Evolutionary conservation across 768 basidiomycete genomes (phyloP).

Genomic region (Nevesoporus exiguus): DNA sequence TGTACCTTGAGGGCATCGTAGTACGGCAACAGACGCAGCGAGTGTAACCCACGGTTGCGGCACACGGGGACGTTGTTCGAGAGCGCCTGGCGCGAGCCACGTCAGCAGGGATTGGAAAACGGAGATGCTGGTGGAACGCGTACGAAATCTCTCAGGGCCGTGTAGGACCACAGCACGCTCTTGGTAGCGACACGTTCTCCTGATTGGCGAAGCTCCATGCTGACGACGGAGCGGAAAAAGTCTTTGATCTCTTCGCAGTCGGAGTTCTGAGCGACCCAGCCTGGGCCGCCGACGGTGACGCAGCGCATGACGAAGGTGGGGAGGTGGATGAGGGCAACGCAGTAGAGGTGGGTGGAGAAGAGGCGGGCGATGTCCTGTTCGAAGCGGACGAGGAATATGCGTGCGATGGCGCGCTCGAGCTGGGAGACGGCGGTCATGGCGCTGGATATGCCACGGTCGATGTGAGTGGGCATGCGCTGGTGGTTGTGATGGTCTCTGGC

Average conservation of each 20-base stretch:
- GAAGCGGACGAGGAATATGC: slow-evolving; percentile 64
- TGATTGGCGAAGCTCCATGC: slow-evolving; percentile 75
- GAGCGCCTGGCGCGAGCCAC: slow-evolving; percentile 45
- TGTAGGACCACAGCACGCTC: slow-evolving; percentile 78
- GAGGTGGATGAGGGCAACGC: slow-evolving; percentile 59
- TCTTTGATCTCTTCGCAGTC: slow-evolving; percentile 71
- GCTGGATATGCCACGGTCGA: slow-evolving; percentile 53
- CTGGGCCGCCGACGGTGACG: slow-evolving; percentile 55
- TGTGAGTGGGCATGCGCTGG: slow-evolving; percentile 42
- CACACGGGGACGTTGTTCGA: slow-evolving; percentile 70
- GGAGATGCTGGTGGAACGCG: slow-evolving; percentile 24
- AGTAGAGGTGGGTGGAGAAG: slow-evolving; percentile 67
- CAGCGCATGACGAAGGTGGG: slow-evolving; percentile 69
- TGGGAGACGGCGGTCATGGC: slow-evolving; percentile 60
- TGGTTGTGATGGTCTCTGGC: slow-evolving; percentile 34
- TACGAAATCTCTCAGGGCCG: slow-evolving; percentile 72
- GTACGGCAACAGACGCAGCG: slow-evolving; percentile 59
- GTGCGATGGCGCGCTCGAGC: slow-evolving; percentile 66
- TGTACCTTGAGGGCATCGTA: slow-evolving; percentile 58
- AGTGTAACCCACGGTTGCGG: slow-evolving; percentile 61
- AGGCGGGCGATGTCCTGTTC: slow-evolving; percentile 74
- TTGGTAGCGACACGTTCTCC: slow-evolving; percentile 78
- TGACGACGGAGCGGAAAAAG: slow-evolving; percentile 64
- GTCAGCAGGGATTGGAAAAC: slow-evolving; percentile 1
- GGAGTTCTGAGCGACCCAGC: slow-evolving; percentile 67